A percentile compares a stretch with the other conserved stretches of the same genome.
phyloP scores from a whole-genome alignment of 2,329 filamentous ascomycete species.

The Canariomyces notabilis region DNA sequence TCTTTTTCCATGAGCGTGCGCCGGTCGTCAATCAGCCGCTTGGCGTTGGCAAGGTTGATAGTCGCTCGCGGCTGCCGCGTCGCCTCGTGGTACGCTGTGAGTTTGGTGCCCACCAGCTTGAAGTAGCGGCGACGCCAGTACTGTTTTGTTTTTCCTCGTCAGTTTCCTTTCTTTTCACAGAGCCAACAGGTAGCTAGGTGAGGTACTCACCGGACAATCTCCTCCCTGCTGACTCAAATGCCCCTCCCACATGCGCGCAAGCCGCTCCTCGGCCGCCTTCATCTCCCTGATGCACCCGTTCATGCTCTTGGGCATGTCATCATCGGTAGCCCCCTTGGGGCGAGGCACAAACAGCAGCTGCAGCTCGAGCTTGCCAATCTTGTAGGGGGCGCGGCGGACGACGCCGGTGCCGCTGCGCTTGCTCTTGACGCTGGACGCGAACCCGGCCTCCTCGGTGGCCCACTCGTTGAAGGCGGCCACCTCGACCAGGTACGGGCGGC shows the following conservation, averaged over 20 bases:
- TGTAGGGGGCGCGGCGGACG: constrained; percentile 86
- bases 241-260: constrained; percentile 77
- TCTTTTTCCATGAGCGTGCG: constrained; percentile 78
- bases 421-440: constrained; percentile 86
- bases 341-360: constrained; percentile 93
- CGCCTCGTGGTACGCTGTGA: constrained; percentile 94
- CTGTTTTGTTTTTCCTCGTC: constrained; percentile 42
- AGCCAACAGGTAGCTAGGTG: neutral
- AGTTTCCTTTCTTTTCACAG: constrained; percentile 29
- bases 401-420: constrained; percentile 68
- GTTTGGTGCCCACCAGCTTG: constrained; percentile 81
- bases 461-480: constrained; percentile 98
- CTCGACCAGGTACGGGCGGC: constrained; percentile 80
- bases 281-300: constrained; percentile 92
- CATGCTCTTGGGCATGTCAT: constrained; percentile 99
- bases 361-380: constrained; percentile 88
- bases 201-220: constrained; percentile 72
- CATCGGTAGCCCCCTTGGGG: constrained; percentile 78
- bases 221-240: constrained; percentile 93
- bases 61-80: constrained; percentile 93
- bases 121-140: constrained; percentile 99
- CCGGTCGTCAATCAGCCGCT: constrained; percentile 89
- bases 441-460: constrained; percentile 78
- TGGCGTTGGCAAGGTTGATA: constrained; percentile 91
- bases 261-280: constrained; percentile 78